These are phyloP conservation scores for Aegilops longissima DNA, from an alignment of 176 grass and related monocot genomes.

Conservation along the genomic window DNA sequence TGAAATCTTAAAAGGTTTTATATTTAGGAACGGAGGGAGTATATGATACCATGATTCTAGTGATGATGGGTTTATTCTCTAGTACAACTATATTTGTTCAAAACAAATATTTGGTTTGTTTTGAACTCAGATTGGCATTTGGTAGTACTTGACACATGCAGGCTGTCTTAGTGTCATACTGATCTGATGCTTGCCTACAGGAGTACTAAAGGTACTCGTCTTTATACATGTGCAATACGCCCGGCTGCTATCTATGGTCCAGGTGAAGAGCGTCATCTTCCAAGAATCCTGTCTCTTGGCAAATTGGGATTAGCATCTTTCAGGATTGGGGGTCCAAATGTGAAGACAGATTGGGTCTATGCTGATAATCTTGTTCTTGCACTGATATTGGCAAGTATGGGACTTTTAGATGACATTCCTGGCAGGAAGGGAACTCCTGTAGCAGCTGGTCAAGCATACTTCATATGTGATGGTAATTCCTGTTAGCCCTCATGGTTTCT, in stretches of 20 bases:
- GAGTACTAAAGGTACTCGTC: conserved; percentile 30
- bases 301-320: conserved; percentile 82
- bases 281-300: conserved; percentile 88
- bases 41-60: neutral
- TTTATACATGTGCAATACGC: conserved; percentile 91
- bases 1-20: no score
- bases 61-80: neutral
- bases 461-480: conserved; percentile 89
- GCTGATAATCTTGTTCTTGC: conserved; percentile 95
- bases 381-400: conserved; percentile 78
- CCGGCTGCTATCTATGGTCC: conserved; percentile 94
- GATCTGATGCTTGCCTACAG: conserved; percentile 29
- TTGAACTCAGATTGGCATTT: conserved; percentile 8
- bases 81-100: neutral
- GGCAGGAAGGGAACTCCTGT: conserved; percentile 63
- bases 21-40: no score
- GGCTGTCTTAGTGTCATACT: neutral
- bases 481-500: neutral
- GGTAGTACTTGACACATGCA: neutral
- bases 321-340: conserved; percentile 61
- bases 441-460: conserved; percentile 89
- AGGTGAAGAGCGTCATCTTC: conserved; percentile 83
- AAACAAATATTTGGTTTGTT: neutral
- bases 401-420: conserved; percentile 76
- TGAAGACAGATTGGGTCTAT: conserved; percentile 96